Evolutionary conservation across 371 early-diverging fungal genomes (phyloP).

Genomic region (Nematocida ironsii): DNA sequence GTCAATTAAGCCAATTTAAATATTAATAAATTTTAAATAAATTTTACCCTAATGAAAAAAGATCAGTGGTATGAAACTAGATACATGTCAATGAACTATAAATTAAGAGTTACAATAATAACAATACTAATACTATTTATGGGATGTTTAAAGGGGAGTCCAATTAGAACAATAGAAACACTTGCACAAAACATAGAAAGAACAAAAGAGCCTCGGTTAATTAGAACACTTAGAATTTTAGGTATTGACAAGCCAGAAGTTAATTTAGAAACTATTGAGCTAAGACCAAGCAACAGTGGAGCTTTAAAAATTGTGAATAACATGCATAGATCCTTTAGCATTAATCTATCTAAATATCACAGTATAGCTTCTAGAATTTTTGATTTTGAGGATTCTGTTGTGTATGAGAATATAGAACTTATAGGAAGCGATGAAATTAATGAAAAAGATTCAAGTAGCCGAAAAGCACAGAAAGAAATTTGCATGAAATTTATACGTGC

Average conservation of each 20-base stretch:
- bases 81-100: neutral
- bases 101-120: neutral
- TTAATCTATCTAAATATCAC: neutral
- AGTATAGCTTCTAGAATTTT: neutral
- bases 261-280: neutral
- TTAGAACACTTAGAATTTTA: neutral
- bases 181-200: neutral
- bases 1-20: too few relatives aligned
- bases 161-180: neutral
- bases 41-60: neutral
- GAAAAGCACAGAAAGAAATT: neutral
- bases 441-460: neutral
- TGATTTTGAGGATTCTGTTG: neutral
- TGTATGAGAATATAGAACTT: neutral
- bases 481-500: conserved; percentile 4
- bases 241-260: neutral
- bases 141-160: neutral
- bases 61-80: neutral
- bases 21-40: too few relatives aligned
- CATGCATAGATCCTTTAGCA: neutral
- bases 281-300: neutral
- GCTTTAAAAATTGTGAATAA: neutral
- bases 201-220: neutral
- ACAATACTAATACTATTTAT: neutral
- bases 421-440: neutral